Percentiles rank a stretch among this genome's conserved stretches.
phyloP scores from a whole-genome alignment of 805 yeast genomes.

The Ogataea corticis region DNA sequence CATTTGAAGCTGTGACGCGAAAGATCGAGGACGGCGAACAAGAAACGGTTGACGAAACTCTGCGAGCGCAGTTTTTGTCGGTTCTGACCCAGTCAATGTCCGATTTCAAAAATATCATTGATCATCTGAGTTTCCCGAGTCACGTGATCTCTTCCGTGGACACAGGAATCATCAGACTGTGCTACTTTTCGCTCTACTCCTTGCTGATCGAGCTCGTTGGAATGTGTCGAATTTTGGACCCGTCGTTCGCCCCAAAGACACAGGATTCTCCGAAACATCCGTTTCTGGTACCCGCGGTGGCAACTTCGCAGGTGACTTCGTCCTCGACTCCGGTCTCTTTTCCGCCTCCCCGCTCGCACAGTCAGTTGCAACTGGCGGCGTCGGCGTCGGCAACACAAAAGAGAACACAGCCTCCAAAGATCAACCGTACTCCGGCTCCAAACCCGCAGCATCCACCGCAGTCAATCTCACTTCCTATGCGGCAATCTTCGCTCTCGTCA shows the following conservation, averaged over 20 bases:
- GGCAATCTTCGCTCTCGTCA: constrained; percentile 14
- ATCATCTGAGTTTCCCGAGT: constrained; percentile 16
- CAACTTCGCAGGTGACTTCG: too few species aligned
- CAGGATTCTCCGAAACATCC: constrained; percentile 6
- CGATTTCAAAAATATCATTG: constrained; percentile 23
- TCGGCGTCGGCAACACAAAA: constrained; percentile 9
- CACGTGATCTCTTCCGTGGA: constrained; percentile 8
- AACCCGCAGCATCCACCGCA: constrained; percentile 23
- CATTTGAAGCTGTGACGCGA: constrained; percentile 23
- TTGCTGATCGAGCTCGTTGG: constrained; percentile 30
- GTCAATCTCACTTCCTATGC: constrained; percentile 14
- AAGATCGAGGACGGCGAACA: constrained; percentile 16
- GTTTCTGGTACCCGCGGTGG: too few species aligned
- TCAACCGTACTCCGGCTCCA: constrained; percentile 24
- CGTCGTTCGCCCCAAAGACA: constrained; percentile 16
- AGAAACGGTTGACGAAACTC: constrained; percentile 3
- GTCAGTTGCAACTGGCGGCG: constrained; percentile 14
- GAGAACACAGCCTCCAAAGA: constrained; percentile 17
- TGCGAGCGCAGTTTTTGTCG: constrained; percentile 19
- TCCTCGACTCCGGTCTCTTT: constrained; percentile 1
- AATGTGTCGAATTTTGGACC: constrained; percentile 28
- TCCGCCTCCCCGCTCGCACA: constrained; percentile 13
- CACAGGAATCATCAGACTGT: constrained; percentile 25
- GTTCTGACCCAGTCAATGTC: constrained; percentile 23
- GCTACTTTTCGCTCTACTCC: constrained; percentile 30